Evolutionary conservation across 306 rosid species (phyloP).

Genomic region (Aeschynomene evenia): DNA sequence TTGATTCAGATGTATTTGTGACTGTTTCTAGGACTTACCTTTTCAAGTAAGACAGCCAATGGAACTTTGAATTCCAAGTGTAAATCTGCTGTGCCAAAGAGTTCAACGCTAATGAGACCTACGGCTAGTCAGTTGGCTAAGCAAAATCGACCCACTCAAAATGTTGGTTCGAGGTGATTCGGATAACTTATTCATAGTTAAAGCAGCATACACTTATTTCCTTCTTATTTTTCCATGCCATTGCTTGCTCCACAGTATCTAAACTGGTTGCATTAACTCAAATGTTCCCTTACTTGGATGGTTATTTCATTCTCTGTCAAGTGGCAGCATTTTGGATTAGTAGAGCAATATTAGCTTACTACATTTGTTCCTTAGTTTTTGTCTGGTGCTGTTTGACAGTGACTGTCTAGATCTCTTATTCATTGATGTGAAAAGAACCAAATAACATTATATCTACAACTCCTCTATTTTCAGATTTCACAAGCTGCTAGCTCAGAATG

Average conservation of each 20-base stretch:
- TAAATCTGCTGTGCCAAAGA: constrained; percentile 46
- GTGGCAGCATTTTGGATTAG: constrained; percentile 4
- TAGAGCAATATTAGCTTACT: neutral
- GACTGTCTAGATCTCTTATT: constrained; percentile 4
- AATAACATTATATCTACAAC: constrained; percentile 15
- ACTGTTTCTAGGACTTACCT: constrained; percentile 51
- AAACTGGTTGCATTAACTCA: neutral
- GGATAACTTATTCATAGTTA: constrained; percentile 7
- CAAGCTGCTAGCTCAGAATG: constrained; percentile 52
- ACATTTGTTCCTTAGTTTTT: constrained; percentile 3
- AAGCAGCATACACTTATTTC: neutral
- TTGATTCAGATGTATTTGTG: constrained; percentile 25
- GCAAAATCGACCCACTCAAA: constrained; percentile 46
- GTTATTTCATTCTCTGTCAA: constrained; percentile 9
- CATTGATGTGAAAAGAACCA: constrained; percentile 5
- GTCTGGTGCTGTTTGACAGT: neutral
- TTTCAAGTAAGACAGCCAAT: constrained; percentile 35
- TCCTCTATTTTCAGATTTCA: constrained; percentile 54
- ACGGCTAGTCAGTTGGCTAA: constrained; percentile 88
- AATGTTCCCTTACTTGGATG: neutral
- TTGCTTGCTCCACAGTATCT: neutral
- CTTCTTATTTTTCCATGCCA: neutral
- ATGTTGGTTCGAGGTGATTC: constrained; percentile 60
- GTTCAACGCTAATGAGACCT: constrained; percentile 84
- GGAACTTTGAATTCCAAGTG: constrained; percentile 39